Base-by-base conservation (phyloP, 768 basidiomycete species). In the Mycena galericulata region DNA sequence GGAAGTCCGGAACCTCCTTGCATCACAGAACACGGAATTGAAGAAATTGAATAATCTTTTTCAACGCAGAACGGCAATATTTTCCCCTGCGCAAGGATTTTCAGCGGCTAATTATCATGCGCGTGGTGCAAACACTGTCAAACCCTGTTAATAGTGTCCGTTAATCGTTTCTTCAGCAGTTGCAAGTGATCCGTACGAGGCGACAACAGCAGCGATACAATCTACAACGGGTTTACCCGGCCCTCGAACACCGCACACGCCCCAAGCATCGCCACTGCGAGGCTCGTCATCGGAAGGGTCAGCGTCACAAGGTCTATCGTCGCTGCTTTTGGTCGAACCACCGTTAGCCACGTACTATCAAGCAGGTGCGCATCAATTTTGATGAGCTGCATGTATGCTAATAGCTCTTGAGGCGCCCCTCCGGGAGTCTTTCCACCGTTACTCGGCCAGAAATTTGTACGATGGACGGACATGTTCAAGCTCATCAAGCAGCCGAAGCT, bases 31-130 rank as follows among this genome's bases (percentile, higher is more conserved):
- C 34, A 36, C 14, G 34, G 34, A 36, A 36, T 14, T 36, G 34
- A 36, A 14, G 34, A 36, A 36, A 36, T 7, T 36, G 14, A 36
- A 36, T 36, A 43, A 29, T 17, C 22, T 71, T 20, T 5, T 72
- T 27, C 55, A 72, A 34, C 59, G 70, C n/a, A 62, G 70, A 11
- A 73, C 64, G 1, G 62, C 66, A 15, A 70, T 60, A 4, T 41
- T 73, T 15, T 73, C 72, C 11, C 72, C 67, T 6, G 67, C 67
- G 29, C 57, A 73, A 55, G 72, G 67, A 4, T 72, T 65, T 24
- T 63, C 67, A 8, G 17, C n/a, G 4, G 29, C 49, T 10, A 49
- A 32, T 10, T 73, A 73, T 53, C 45, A 54, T 63, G 34, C 24
- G 4, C 24, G 27, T 24, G 47, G 58, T 67, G n/a, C n/a, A n/a